These are phyloP conservation scores for Barnettozyma hawaiiensis DNA, from an alignment of 1,139 yeast species.

Conservation along the genomic window DNA sequence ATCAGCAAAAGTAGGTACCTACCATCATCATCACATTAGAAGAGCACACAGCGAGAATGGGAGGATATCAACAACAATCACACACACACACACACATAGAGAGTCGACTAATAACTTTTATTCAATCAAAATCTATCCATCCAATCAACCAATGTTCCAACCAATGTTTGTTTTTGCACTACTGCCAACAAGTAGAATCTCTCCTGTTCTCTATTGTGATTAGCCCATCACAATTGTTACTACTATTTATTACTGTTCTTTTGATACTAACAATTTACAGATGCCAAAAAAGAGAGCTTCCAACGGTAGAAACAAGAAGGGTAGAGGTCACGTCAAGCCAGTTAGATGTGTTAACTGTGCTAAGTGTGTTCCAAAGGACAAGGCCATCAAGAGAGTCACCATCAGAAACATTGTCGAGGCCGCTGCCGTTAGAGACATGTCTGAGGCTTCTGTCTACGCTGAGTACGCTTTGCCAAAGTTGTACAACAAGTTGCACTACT, in stretches of 20 bases:
- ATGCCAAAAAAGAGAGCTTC: conserved; percentile 99
- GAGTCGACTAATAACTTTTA: no score
- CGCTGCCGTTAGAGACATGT: conserved; percentile 99
- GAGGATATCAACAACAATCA: neutral
- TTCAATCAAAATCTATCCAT: no score
- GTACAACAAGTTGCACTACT: conserved; percentile 99
- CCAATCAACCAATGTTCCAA: no score
- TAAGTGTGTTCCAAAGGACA: conserved; percentile 99
- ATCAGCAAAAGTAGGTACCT: conserved; percentile 13
- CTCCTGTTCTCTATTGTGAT: neutral
- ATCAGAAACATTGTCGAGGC: conserved; percentile 99
- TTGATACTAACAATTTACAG: no score
- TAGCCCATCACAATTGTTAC: conserved; percentile 8
- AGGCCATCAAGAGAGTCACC: conserved; percentile 99
- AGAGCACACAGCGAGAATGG: neutral
- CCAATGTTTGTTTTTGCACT: no score
- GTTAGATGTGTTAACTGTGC: conserved; percentile 99
- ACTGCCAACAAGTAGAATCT: no score
- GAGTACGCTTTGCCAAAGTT: conserved; percentile 99
- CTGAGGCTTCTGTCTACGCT: conserved; percentile 98
- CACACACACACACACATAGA: no score
- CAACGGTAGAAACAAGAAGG: conserved; percentile 99
- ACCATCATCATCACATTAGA: no score
- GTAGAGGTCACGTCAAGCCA: conserved; percentile 99
- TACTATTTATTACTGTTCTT: no score